Percentiles rank a stretch among this genome's conserved stretches.
Evolutionary conservation across 2,329 filamentous ascomycete species (phyloP).

Genomic region (Aureobasidium lini): DNA sequence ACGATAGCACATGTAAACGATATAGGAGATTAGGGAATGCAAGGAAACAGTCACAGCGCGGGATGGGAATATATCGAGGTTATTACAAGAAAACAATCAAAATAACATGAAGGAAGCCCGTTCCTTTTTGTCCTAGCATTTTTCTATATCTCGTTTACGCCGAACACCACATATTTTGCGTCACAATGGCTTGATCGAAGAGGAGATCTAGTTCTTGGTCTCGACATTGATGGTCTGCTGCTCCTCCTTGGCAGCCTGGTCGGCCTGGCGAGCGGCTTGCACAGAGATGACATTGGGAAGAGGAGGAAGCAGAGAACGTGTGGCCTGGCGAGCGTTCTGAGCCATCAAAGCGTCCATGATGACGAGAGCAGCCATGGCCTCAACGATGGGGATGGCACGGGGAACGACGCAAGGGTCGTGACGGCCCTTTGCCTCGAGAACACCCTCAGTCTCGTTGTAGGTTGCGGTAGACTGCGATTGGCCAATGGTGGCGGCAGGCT

Average conservation of each 20-base stretch:
- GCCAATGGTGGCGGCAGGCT: conserved; percentile 87
- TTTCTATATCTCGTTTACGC: conserved; percentile 7
- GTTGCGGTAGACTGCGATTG: conserved; percentile 77
- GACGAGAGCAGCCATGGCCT: conserved; percentile 83
- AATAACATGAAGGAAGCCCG: background rate
- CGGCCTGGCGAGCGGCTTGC: conserved; percentile 14
- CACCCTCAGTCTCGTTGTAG: conserved; percentile 68
- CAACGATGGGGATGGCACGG: conserved; percentile 75
- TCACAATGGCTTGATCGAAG: background rate
- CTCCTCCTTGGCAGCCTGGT: conserved; percentile 16
- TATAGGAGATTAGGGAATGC: background rate
- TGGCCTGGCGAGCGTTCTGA: conserved; percentile 58
- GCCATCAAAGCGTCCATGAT: conserved; percentile 81
- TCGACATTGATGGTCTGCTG: conserved; percentile 14
- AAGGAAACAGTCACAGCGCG: background rate
- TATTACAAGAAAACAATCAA: conserved; percentile 10
- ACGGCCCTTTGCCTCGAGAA: conserved; percentile 82
- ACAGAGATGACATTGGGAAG: conserved; percentile 32
- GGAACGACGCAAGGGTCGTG: conserved; percentile 93
- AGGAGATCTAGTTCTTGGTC: background rate
- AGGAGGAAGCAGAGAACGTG: conserved; percentile 40
- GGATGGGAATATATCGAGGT: conserved; percentile 2
- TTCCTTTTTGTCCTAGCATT: background rate
- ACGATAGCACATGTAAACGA: background rate
- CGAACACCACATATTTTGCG: background rate